Evolutionary conservation across 2,329 filamentous ascomycete genomes (phyloP).

Genomic region (Acarospora socialis): DNA sequence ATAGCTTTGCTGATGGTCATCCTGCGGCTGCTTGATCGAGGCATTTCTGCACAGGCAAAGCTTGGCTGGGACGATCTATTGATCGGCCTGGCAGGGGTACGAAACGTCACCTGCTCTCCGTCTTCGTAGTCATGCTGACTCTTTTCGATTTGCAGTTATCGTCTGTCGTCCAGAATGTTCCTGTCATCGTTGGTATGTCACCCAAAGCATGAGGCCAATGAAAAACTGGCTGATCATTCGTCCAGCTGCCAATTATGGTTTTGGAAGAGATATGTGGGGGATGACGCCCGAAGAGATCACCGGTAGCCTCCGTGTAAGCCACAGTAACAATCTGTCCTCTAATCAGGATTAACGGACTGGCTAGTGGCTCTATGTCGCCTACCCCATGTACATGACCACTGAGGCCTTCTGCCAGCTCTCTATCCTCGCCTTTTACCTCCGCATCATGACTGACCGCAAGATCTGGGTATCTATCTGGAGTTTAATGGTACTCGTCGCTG

Average conservation of each 20-base stretch:
- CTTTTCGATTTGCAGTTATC: conserved; percentile 10
- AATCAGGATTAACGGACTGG: conserved; percentile 4
- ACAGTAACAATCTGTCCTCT: conserved; percentile 3
- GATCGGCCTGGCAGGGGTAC: conserved; percentile 19
- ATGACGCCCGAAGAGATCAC: conserved; percentile 19
- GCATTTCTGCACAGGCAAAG: conserved; percentile 14
- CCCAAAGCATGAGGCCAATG: neutral
- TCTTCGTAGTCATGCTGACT: conserved; percentile 6
- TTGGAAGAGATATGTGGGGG: conserved; percentile 21
- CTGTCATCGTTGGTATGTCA: conserved; percentile 15
- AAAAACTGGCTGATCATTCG: conserved; percentile 4
- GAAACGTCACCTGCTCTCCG: conserved; percentile 3
- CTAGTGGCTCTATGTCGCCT: conserved; percentile 18
- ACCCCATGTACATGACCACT: conserved; percentile 20
- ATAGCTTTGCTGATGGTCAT: conserved; percentile 19
- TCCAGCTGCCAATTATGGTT: conserved; percentile 16
- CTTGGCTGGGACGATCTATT: conserved; percentile 21
- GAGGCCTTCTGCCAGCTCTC: conserved; percentile 20
- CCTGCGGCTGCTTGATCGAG: conserved; percentile 18
- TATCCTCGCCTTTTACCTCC: conserved; percentile 21
- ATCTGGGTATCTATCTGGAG: conserved; percentile 14
- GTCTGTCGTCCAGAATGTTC: conserved; percentile 18
- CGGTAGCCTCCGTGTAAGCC: conserved; percentile 15
- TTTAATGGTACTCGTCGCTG: conserved; percentile 14
- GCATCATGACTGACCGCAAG: conserved; percentile 17